These are phyloP conservation scores for Entophlyctis luteolus DNA, from an alignment of 192 early-diverging fungal species.

Conservation along the genomic window DNA sequence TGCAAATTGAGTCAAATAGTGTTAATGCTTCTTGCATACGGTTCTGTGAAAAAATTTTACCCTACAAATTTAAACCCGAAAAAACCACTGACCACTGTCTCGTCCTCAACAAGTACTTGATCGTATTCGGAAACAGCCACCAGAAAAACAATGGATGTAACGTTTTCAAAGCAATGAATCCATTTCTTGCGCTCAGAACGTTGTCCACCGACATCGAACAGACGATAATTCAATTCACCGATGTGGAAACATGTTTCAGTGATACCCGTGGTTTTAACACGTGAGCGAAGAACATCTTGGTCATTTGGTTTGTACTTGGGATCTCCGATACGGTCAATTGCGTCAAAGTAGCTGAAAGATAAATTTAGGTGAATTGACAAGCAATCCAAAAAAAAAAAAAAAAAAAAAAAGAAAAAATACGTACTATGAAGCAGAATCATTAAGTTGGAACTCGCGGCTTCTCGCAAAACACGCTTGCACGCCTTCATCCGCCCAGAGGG, in stretches of 20 bases:
- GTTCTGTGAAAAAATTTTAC: slow-evolving; percentile 61
- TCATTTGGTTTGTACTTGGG: slow-evolving; percentile 82
- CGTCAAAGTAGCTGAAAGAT: slow-evolving; percentile 79
- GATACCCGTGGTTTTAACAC: slow-evolving; percentile 96
- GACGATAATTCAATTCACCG: slow-evolving; percentile 87
- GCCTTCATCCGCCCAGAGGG: slow-evolving; percentile 80
- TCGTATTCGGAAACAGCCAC: slow-evolving; percentile 95
- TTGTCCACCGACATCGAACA: slow-evolving; percentile 98
- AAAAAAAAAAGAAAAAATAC: background rate
- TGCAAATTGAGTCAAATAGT: slow-evolving; percentile 96
- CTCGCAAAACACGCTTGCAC: slow-evolving; percentile 78
- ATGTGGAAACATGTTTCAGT: slow-evolving; percentile 91
- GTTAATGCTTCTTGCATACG: slow-evolving; percentile 95
- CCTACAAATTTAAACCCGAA: background rate
- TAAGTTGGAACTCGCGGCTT: slow-evolving; percentile 89
- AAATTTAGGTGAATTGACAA: slow-evolving; percentile 23
- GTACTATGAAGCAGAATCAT: slow-evolving; percentile 92
- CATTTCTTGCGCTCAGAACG: slow-evolving; percentile 98
- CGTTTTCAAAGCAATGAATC: slow-evolving; percentile 98
- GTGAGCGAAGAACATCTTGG: slow-evolving; percentile 93
- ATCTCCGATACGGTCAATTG: slow-evolving; percentile 81
- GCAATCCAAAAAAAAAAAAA: background rate
- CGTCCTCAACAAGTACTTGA: slow-evolving; percentile 92
- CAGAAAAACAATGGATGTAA: slow-evolving; percentile 91
- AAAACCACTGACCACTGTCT: slow-evolving; percentile 69